A percentile compares a stretch with the other conserved stretches of the same genome.
Conservation (phyloP, 139 green algal genomes). For the Chlamydomonas sp. region DNA sequence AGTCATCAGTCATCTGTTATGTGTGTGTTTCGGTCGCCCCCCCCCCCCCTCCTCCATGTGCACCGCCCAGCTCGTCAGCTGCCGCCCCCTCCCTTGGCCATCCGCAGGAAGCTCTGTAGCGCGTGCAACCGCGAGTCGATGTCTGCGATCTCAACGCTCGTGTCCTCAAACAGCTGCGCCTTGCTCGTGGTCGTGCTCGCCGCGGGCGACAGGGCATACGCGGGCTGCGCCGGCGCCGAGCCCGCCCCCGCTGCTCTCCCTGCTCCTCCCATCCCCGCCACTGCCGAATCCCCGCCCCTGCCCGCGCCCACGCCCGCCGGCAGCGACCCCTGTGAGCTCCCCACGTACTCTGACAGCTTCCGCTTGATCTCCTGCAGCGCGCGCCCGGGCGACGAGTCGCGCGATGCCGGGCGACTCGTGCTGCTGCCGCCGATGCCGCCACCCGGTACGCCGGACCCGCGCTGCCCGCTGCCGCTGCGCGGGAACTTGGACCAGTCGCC, state of each 20-base stretch:
- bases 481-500: slow-evolving; percentile 32
- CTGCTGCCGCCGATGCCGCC: background rate
- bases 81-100: slow-evolving; percentile 44
- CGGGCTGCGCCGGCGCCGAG: background rate
- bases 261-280: background rate
- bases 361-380: slow-evolving; percentile 65
- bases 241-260: background rate
- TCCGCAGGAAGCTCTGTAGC: slow-evolving; percentile 70
- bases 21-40: no score
- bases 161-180: slow-evolving; percentile 40
- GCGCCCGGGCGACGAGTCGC: slow-evolving; percentile 50
- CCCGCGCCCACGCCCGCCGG: no score
- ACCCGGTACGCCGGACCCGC: background rate
- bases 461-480: slow-evolving; percentile 10
- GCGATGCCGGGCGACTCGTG: slow-evolving; percentile 22
- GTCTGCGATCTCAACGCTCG: slow-evolving; percentile 67
- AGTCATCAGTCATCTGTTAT: no score
- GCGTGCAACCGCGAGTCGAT: slow-evolving; percentile 73
- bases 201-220: background rate
- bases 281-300: background rate
- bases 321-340: background rate
- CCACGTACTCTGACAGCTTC: slow-evolving; percentile 46
- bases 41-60: no score
- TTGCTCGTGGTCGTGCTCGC: background rate
- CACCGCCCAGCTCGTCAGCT: no score